A percentile compares a stretch with the other conserved stretches of the same genome.
Evolutionary conservation across 1,284 basidiomycete species (phyloP).

Genomic region (Fomitopsis schrenkii): DNA sequence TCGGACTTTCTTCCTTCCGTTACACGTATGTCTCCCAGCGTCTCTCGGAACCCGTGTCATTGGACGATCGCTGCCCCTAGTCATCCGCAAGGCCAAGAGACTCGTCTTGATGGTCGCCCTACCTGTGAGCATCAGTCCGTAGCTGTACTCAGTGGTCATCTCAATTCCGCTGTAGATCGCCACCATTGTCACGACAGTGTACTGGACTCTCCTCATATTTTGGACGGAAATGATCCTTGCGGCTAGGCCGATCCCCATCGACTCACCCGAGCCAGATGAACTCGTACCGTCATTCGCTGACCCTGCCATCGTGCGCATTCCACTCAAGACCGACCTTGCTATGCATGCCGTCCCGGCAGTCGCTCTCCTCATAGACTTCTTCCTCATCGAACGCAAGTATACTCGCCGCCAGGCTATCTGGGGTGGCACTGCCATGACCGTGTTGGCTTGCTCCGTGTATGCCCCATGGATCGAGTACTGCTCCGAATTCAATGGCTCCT

Average conservation of each 20-base stretch:
- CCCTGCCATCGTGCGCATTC: slow-evolving; percentile 42
- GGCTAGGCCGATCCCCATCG: slow-evolving; percentile 10
- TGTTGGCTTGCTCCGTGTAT: slow-evolving; percentile 50
- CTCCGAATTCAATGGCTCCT: slow-evolving; percentile 56
- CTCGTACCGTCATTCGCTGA: slow-evolving; percentile 33
- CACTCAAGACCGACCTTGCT: slow-evolving; percentile 58
- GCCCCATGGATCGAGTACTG: slow-evolving; percentile 67
- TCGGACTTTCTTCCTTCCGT: slow-evolving; percentile 48
- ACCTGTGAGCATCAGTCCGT: slow-evolving; percentile 39
- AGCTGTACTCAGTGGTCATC: not conserved
- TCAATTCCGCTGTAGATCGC: slow-evolving; percentile 40
- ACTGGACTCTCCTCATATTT: slow-evolving; percentile 60
- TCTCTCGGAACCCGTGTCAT: not conserved
- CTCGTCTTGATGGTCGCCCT: slow-evolving; percentile 56
- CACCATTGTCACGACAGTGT: slow-evolving; percentile 67
- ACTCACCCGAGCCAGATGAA: slow-evolving; percentile 16
- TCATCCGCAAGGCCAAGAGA: slow-evolving; percentile 46
- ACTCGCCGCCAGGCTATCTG: slow-evolving; percentile 36
- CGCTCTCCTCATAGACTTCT: slow-evolving; percentile 65
- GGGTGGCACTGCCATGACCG: slow-evolving; percentile 42
- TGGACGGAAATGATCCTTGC: slow-evolving; percentile 51
- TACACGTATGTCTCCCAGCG: slow-evolving; percentile 30
- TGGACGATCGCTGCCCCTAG: slow-evolving; percentile 25
- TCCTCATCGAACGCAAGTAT: slow-evolving; percentile 63
- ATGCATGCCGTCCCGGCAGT: slow-evolving; percentile 66